Evolutionary conservation across 768 basidiomycete genomes (phyloP).

Genomic region (Lactarius vividus): DNA sequence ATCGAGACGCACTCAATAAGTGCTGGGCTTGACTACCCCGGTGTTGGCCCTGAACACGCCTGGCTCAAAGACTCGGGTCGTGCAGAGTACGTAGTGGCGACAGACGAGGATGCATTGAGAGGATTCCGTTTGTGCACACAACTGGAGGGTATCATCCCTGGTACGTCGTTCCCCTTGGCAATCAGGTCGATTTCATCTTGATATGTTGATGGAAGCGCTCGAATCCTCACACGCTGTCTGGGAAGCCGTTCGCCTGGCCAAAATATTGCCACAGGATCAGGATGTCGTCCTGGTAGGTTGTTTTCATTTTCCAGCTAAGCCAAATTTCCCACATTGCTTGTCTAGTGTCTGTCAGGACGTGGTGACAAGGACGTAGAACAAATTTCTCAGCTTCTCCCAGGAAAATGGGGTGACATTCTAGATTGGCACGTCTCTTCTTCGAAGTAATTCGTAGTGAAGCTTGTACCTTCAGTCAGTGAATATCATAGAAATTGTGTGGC

Average conservation of each 20-base stretch:
- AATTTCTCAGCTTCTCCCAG: slow-evolving; percentile 87
- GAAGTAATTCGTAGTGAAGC: slow-evolving; percentile 10
- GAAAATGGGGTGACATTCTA: slow-evolving; percentile 89
- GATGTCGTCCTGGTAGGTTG: slow-evolving; percentile 86
- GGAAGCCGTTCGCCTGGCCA: slow-evolving; percentile 84
- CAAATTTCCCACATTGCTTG: slow-evolving; percentile 5
- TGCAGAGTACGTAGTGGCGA: slow-evolving; percentile 91
- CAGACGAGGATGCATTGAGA: slow-evolving; percentile 89
- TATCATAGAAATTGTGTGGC: too few relatives aligned
- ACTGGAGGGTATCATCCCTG: slow-evolving; percentile 95
- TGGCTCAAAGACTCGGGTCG: slow-evolving; percentile 94
- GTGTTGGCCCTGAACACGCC: slow-evolving; percentile 97
- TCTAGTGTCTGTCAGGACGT: slow-evolving; percentile 86
- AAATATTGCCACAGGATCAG: slow-evolving; percentile 75
- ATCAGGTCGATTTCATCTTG: slow-evolving; percentile 13
- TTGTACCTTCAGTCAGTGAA: neutral
- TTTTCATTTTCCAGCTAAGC: neutral
- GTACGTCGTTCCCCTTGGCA: slow-evolving; percentile 39
- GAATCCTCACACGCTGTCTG: slow-evolving; percentile 97
- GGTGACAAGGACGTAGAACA: slow-evolving; percentile 99
- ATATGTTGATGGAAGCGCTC: slow-evolving; percentile 53
- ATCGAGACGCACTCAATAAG: slow-evolving; percentile 97
- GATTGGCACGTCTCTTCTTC: slow-evolving; percentile 79
- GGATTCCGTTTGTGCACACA: slow-evolving; percentile 93
- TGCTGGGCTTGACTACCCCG: slow-evolving; percentile 94